Base-by-base conservation (phyloP, 306 rosid species). In the Erythrophleum fordii region DNA sequence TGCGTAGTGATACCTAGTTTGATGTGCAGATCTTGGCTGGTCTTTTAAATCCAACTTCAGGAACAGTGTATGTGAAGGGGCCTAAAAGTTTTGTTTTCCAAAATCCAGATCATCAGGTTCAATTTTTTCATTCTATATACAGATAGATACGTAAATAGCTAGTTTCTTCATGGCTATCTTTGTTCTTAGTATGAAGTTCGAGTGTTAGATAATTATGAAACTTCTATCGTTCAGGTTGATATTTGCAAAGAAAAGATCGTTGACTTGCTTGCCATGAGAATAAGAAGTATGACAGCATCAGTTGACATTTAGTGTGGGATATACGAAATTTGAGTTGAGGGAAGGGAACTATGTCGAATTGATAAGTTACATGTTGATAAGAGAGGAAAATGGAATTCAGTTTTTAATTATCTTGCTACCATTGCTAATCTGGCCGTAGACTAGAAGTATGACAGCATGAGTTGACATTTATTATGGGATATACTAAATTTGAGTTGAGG, bases 21-120 rank as follows among this genome's bases (percentile, higher is more conserved):
- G 2, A 23, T 79, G 18, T 83, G 88, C 88, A 91, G 97, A 85
- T 93, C 29, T 88, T 93, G 89, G 97, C 97, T 79, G 97, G 94
- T 77, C 92, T 93, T 3, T 86, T 91, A 84, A 91, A 73, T 87
- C 91, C 96, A 28, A 84, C 91, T 29, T 52, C 80, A 11, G 97
- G 97, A 80, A 77, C 85, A 61, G 82, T 83, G 71, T 80, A 84
- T 28, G 94, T 89, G 71, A 82, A 88, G 67, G 84, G 66, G 64
- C 94, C 97, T 34, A 89, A 84, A 82, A 91, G 93, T 81, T 93
- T 87, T 61, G 97, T 91, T 84, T 93, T 93, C 80, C 97, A 93
- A 83, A 93, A 91, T 76, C 97, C 97, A 53, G 97, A 91, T 74
- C 94, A 91, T 67, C 97, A 91, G 96, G 97, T 92, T 80, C 6